Conservation (phyloP, 148 eudicot species). For the Fagopyrum homotropicum region DNA sequence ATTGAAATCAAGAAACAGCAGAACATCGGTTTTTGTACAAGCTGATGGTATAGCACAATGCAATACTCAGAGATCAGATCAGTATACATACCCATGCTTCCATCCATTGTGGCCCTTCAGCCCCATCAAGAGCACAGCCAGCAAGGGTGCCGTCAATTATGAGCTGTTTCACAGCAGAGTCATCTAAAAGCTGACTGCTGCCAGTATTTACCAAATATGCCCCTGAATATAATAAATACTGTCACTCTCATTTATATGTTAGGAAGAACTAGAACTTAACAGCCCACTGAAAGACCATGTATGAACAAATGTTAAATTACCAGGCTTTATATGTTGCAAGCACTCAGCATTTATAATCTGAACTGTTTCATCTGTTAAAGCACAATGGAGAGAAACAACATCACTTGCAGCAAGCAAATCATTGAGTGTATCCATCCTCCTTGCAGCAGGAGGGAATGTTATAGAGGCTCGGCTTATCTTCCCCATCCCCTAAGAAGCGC, state of each 20-base stretch:
- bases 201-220: constrained; percentile 95
- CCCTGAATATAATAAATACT: constrained; percentile 37
- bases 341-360: constrained; percentile 88
- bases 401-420: constrained; percentile 98
- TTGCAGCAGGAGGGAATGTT: constrained; percentile 82
- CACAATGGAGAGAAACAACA: constrained; percentile 89
- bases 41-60: not conserved
- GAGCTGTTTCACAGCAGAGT: constrained; percentile 95
- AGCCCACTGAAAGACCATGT: not conserved
- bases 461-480: constrained; percentile 45
- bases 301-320: constrained; percentile 25
- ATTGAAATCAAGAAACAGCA: not conserved
- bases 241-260: not conserved
- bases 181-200: constrained; percentile 96
- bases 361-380: constrained; percentile 79
- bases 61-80: not conserved
- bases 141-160: constrained; percentile 91
- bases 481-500: constrained; percentile 40
- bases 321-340: constrained; percentile 89
- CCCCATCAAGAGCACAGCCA: constrained; percentile 99
- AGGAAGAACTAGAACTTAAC: constrained; percentile 4
- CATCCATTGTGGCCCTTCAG: constrained; percentile 99
- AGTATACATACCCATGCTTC: constrained; percentile 95
- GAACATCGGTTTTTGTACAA: not conserved
- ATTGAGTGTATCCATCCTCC: constrained; percentile 99